phyloP scores from a whole-genome alignment of 106 monocot genomes.

The Ottelia alismoides region DNA sequence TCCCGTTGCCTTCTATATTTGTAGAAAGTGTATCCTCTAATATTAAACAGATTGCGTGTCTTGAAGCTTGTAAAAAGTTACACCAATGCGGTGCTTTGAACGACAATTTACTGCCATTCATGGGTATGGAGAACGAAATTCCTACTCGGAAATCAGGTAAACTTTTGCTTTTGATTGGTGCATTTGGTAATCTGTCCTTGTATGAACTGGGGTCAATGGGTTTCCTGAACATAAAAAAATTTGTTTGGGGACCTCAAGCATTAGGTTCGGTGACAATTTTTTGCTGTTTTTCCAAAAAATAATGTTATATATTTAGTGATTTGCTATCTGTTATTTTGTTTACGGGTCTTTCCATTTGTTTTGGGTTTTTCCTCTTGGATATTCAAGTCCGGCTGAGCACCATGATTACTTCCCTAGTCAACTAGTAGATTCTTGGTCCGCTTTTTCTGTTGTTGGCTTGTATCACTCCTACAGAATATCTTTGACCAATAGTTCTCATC shows the following conservation, averaged over 20 bases:
- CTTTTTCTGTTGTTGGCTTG: constrained; percentile 30
- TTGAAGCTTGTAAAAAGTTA: constrained; percentile 40
- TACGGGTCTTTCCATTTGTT: no score
- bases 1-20: constrained; percentile 22
- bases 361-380: no score
- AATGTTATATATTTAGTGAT: constrained; percentile 4
- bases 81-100: constrained; percentile 45
- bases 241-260: background rate
- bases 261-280: background rate
- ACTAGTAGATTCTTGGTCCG: constrained; percentile 39
- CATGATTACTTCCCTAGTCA: constrained; percentile 35
- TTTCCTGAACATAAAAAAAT: background rate
- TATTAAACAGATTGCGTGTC: constrained; percentile 40
- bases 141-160: constrained; percentile 18
- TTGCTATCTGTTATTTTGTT: constrained; percentile 8
- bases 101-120: constrained; percentile 40
- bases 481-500: constrained; percentile 10
- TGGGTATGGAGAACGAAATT: constrained; percentile 17
- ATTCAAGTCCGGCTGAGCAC: constrained; percentile 16
- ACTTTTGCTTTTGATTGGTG: background rate
- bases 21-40: constrained; percentile 17
- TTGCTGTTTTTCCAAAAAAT: background rate
- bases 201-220: no score
- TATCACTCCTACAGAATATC: constrained; percentile 46
- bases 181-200: background rate